phyloP scores from a whole-genome alignment of 306 rosid species.

The Corylus avellana region DNA sequence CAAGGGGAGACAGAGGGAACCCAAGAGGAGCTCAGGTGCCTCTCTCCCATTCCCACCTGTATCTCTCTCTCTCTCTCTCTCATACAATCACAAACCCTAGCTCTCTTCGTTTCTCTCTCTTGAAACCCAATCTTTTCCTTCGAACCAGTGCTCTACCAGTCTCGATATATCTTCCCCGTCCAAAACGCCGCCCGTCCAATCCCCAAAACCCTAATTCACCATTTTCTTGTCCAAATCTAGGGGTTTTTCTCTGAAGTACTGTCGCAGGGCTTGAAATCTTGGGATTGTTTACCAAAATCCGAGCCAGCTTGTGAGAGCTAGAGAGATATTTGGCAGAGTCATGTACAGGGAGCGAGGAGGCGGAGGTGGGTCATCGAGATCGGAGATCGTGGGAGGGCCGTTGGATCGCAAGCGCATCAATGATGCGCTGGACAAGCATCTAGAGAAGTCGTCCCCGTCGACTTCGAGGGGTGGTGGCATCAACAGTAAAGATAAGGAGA shows the following conservation, averaged over 20 bases:
- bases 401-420: constrained; percentile 68
- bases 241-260: not conserved
- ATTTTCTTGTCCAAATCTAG: not conserved
- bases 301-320: constrained; percentile 1
- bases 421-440: constrained; percentile 67
- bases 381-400: constrained; percentile 52
- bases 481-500: constrained; percentile 51
- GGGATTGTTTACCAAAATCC: not conserved
- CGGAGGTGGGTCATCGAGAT: constrained; percentile 49
- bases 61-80: not conserved
- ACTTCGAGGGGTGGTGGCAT: constrained; percentile 43
- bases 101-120: not conserved
- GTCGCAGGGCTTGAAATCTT: constrained; percentile 11
- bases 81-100: constrained; percentile 18
- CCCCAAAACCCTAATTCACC: not conserved
- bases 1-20: constrained; percentile 16
- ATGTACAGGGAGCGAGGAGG: constrained; percentile 64
- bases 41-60: constrained; percentile 15
- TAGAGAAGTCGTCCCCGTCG: constrained; percentile 63
- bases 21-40: constrained; percentile 18
- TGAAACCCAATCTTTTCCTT: not conserved
- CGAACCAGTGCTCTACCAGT: not conserved
- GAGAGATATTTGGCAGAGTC: constrained; percentile 7
- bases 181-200: not conserved
- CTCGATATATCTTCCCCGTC: not conserved